Conservation (phyloP, 345 rosid species). For the Salix koriyanagi region DNA sequence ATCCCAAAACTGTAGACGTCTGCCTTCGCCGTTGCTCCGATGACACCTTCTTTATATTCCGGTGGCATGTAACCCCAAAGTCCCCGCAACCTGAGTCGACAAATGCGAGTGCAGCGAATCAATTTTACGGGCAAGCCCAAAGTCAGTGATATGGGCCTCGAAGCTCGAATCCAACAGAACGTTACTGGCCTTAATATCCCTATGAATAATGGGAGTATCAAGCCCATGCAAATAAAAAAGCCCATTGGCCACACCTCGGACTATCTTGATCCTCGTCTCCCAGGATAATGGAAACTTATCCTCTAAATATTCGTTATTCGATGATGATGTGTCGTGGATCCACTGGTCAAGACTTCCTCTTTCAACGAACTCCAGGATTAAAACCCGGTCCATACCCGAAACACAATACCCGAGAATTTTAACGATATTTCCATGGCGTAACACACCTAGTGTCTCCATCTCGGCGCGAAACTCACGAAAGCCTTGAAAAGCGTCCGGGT, state of each 20-base stretch:
- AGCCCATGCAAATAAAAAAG: slow-evolving; percentile 67
- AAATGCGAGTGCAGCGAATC: slow-evolving; percentile 57
- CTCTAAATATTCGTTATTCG: not conserved
- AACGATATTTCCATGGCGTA: slow-evolving; percentile 65
- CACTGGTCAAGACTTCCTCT: slow-evolving; percentile 74
- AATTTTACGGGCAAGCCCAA: slow-evolving; percentile 67
- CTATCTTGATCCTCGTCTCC: slow-evolving; percentile 48
- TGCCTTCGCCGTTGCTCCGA: slow-evolving; percentile 53
- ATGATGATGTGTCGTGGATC: slow-evolving; percentile 50
- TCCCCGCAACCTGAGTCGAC: slow-evolving; percentile 90
- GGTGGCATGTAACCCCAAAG: slow-evolving; percentile 99
- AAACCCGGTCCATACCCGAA: slow-evolving; percentile 55
- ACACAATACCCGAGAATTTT: slow-evolving; percentile 71
- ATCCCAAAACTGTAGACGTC: slow-evolving; percentile 85
- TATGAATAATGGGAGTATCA: slow-evolving; percentile 62
- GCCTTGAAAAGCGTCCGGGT: slow-evolving; percentile 78
- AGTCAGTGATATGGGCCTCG: slow-evolving; percentile 73
- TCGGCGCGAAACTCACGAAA: slow-evolving; percentile 82
- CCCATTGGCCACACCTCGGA: slow-evolving; percentile 61
- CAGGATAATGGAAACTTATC: slow-evolving; percentile 38
- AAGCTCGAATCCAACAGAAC: slow-evolving; percentile 55
- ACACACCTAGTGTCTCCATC: slow-evolving; percentile 71
- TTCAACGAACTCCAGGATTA: slow-evolving; percentile 73
- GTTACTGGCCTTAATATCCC: slow-evolving; percentile 87
- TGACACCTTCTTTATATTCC: slow-evolving; percentile 72